Evolutionary conservation across 2,329 filamentous ascomycete genomes (phyloP), one percentile per base, ranked within the genome.

Genomic region (Colletotrichum spinosum): DNA sequence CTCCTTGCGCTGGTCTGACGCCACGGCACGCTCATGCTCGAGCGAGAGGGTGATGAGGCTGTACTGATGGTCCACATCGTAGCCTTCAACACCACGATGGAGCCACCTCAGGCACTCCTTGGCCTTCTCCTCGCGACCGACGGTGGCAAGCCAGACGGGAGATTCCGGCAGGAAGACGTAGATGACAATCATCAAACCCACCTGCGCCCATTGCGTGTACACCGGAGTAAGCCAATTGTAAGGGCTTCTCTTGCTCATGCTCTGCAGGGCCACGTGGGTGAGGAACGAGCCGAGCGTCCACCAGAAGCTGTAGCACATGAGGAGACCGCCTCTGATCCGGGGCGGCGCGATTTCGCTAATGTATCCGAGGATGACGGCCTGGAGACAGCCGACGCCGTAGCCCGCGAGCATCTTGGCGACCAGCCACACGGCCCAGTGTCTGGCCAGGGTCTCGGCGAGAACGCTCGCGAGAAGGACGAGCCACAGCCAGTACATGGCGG

Each of bases 261-360:
- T 65, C 33, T 81, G 74, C 2, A 83, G 71, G 0, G 79, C 79
- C 0, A 83, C 72, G 8, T 77, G 77, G 3, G 77, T 79, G 38
- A 78, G 78, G 34, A 83, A 76, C 7, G 76, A 74, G 0, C 81
- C 81, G 0, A 81, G 17, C 0, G 78, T 77, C 68, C 78, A 82
- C 81, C 81, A 83, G 67, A 81, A 76, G 51, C 73, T 78, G 58
- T 81, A 80, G 12, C 73, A 73, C 68, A 81, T 80, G 41, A 81
- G 73, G 1, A 75, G 37, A 1, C 77, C 74, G 11, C 80, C 80
- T 13, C 79, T 72, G 1, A 80, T 71, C 10, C 78, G 76, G 0
- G 77, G 76, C 1, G 80, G 80, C 0, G 80, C 75, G 1, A 78
- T 70, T 60, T 82, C 80, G 1, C 78, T 73, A 6, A 83, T 73